Conservation (phyloP, 225 moss, liverwort and hornwort genomes). For the Neckera pumila region DNA sequence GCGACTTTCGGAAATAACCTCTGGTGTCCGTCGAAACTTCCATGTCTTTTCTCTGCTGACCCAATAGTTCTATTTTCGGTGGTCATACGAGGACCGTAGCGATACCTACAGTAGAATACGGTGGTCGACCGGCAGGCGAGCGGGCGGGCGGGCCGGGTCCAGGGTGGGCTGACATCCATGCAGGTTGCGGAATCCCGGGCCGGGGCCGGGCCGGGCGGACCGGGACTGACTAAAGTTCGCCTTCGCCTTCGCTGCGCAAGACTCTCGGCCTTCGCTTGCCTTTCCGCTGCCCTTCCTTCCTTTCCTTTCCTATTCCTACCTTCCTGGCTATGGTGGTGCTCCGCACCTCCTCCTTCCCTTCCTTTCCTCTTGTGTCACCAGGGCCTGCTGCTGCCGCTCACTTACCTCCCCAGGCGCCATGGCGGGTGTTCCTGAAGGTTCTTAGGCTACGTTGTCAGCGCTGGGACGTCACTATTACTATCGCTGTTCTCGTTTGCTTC, state of each 20-base stretch:
- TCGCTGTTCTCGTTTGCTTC: neutral
- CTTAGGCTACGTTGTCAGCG: neutral
- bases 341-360: neutral
- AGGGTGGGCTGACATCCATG: neutral
- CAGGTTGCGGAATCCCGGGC: neutral
- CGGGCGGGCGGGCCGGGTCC: neutral
- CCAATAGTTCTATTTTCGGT: neutral
- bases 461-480: too few species aligned
- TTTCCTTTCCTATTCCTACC: neutral
- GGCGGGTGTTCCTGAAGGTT: neutral
- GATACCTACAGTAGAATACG: neutral
- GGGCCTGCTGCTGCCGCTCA: neutral
- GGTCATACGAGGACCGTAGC: neutral
- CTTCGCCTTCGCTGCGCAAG: constrained; percentile 1
- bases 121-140: neutral
- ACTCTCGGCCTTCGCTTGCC: neutral
- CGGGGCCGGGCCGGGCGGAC: neutral
- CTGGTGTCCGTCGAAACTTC: constrained; percentile 25
- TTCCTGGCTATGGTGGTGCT: constrained; percentile 8
- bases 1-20: constrained; percentile 14
- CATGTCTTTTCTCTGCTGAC: constrained; percentile 16
- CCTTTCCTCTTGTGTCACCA: neutral
- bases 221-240: constrained; percentile 11
- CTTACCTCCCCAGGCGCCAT: neutral
- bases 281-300: neutral